A percentile compares a stretch with the other conserved stretches of the same genome.
Evolutionary conservation across 1,284 basidiomycete species (phyloP).

Genomic region (Violaceomyces palustris): DNA sequence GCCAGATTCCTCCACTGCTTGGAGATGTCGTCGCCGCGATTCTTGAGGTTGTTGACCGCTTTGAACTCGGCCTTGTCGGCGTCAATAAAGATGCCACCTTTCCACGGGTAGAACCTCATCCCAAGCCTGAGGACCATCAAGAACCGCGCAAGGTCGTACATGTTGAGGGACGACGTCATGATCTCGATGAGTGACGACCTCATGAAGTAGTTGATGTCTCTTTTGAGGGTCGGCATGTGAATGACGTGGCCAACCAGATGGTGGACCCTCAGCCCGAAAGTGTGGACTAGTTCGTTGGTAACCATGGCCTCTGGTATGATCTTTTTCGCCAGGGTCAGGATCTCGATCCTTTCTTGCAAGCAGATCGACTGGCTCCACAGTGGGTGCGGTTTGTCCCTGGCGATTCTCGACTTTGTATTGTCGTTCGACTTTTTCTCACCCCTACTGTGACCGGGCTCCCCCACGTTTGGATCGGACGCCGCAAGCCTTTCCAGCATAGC

Average conservation of each 20-base stretch:
- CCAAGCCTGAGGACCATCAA: slow-evolving; percentile 37
- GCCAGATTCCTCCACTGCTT: slow-evolving; percentile 25
- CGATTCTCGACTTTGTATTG: slow-evolving; percentile 4
- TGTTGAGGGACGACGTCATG: slow-evolving; percentile 14
- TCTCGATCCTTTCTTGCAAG: slow-evolving; percentile 18
- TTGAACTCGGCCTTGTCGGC: slow-evolving; percentile 17
- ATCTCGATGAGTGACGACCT: slow-evolving; percentile 16
- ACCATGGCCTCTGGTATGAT: slow-evolving; percentile 9
- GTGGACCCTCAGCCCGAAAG: slow-evolving; percentile 18
- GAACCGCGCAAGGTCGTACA: slow-evolving; percentile 25
- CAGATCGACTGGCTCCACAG: slow-evolving; percentile 7
- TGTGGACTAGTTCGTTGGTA: slow-evolving; percentile 9
- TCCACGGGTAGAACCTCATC: slow-evolving; percentile 39
- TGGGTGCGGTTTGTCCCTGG: slow-evolving; percentile 3
- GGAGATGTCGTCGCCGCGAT: slow-evolving; percentile 21
- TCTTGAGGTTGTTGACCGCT: slow-evolving; percentile 28
- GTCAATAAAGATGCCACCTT: slow-evolving; percentile 10
- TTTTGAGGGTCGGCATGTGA: slow-evolving; percentile 17
- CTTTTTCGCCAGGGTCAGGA: slow-evolving; percentile 12
- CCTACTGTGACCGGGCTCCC: slow-evolving; percentile 18
- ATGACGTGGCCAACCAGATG: slow-evolving; percentile 31
- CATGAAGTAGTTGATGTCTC: slow-evolving; percentile 24
- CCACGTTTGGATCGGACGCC: slow-evolving; percentile 17
- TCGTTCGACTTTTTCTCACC: slow-evolving; percentile 18
- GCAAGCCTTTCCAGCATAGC: slow-evolving; percentile 22